A percentile compares a stretch with the other conserved stretches of the same genome.
Evolutionary conservation across 352 stramenopile species (phyloP).

Genomic region (Phytophthora pistaciae): DNA sequence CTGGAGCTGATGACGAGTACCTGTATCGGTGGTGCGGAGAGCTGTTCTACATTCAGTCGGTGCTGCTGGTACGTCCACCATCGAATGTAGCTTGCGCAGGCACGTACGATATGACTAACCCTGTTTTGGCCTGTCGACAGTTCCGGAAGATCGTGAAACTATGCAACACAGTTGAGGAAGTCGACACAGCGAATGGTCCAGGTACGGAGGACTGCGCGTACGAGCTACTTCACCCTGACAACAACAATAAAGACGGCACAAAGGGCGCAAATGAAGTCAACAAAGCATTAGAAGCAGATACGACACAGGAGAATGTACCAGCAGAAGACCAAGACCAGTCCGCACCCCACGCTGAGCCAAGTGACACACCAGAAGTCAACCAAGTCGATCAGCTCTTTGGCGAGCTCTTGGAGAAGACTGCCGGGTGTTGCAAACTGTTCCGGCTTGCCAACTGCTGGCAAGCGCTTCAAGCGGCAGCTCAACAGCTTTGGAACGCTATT

Average conservation of each 20-base stretch:
- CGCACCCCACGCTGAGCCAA: background rate
- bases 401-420: slow-evolving; percentile 49
- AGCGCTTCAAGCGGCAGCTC: slow-evolving; percentile 55
- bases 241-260: slow-evolving; percentile 3
- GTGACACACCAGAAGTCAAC: slow-evolving; percentile 4
- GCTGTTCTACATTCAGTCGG: slow-evolving; percentile 63
- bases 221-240: slow-evolving; percentile 32
- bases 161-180: slow-evolving; percentile 11
- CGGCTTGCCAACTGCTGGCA: slow-evolving; percentile 57
- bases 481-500: slow-evolving; percentile 69
- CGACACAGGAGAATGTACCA: background rate
- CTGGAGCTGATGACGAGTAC: slow-evolving; percentile 53
- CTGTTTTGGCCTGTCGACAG: slow-evolving; percentile 25
- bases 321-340: background rate
- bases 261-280: background rate
- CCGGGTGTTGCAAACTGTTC: slow-evolving; percentile 59
- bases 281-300: background rate
- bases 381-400: slow-evolving; percentile 33
- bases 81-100: background rate
- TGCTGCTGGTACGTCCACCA: slow-evolving; percentile 46
- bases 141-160: slow-evolving; percentile 44
- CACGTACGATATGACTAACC: background rate
- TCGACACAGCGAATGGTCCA: slow-evolving; percentile 42
- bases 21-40: slow-evolving; percentile 74
- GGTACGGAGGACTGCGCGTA: slow-evolving; percentile 52